A percentile compares a stretch with the other conserved stretches of the same genome.
phyloP scores from a whole-genome alignment of 352 stramenopile genomes.

The Pythium guiyangense region DNA sequence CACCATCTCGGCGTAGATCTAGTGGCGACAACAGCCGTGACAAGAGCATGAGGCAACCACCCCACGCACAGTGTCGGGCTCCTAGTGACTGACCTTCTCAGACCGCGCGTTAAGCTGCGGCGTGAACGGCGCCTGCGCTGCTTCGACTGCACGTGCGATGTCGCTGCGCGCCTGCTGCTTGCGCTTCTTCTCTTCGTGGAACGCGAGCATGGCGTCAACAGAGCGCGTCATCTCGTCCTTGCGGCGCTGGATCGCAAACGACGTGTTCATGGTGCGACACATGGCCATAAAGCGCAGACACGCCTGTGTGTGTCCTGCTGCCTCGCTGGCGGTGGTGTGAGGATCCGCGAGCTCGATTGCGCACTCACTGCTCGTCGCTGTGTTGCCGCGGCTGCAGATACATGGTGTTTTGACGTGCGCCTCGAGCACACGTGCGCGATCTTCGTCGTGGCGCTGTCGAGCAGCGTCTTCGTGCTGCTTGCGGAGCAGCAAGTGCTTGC shows the following conservation, averaged over 20 bases:
- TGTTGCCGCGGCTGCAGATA: conserved; percentile 35
- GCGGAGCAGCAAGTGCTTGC: conserved; percentile 13
- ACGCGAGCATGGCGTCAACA: conserved; percentile 48
- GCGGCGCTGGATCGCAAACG: conserved; percentile 36
- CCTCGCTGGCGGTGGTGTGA: conserved; percentile 2
- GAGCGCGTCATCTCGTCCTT: conserved; percentile 44
- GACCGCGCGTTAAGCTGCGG: conserved; percentile 47
- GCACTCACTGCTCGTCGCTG: conserved; percentile 1
- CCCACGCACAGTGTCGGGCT: not conserved
- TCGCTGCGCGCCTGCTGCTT: conserved; percentile 30
- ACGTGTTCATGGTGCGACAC: conserved; percentile 44
- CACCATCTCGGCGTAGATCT: conserved; percentile 53
- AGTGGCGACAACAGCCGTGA: not conserved
- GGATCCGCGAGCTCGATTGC: not conserved
- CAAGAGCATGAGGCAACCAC: not conserved
- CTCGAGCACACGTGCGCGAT: conserved; percentile 26
- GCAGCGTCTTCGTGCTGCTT: conserved; percentile 23
- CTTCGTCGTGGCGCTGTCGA: conserved; percentile 14
- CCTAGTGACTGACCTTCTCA: conserved; percentile 19
- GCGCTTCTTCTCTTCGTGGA: conserved; percentile 36
- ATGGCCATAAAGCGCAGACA: conserved; percentile 52
- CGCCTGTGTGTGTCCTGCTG: conserved; percentile 22
- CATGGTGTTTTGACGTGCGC: conserved; percentile 34
- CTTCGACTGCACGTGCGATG: conserved; percentile 22
- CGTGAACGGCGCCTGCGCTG: conserved; percentile 37